Base-by-base conservation (phyloP, 2,329 filamentous ascomycete genomes). In the Monilinia aucupariae region DNA sequence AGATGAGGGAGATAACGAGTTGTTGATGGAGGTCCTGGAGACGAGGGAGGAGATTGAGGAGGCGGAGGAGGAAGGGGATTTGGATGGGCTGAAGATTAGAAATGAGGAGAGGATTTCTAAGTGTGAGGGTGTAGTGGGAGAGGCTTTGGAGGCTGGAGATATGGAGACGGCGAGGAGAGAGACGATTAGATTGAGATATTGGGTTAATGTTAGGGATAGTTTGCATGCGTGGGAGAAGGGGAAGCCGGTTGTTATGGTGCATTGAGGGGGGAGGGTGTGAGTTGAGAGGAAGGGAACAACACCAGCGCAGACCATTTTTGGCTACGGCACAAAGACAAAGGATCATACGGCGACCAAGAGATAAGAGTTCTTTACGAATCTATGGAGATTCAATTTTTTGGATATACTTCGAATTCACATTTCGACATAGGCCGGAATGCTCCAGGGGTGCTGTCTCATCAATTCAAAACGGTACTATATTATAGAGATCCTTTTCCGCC, bases 171-270 rank as follows among this genome's bases (percentile, higher is more conserved):
- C 92, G 20, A 86, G 83, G 76, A 76, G 74, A 65, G 91, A 96
- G 81, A 86, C 87, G 52, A 85, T 96, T 1, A 81, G 83, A 74
- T 76, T 97, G 78, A 81, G 91, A 74, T 97, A 97, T 78, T 97
- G 93, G 93, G 82, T 89, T 62, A 96, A 92, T 76, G 87, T 97
- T 65, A 82, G 85, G 66, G 89, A 96, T 75, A 89, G 86, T 53
- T 78, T 97, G 71, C 80, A 88, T 73, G 84, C 87, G 66, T 97
- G 93, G 92, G 91, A 96, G 80, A 85, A 81, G 71, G 92, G 91
- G 6, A 88, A 62, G 78, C 78, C 77, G 8, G 73, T 82, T 61
- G 79, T 84, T 51, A 69, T 86, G 68, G 75, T 82, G 71, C 84
- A 86, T 70, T 81, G 68, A 65, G 41, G 20, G 39, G 8, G 4